Evolutionary conservation across 352 stramenopile genomes (phyloP).

Genomic region (Phytophthora palmivora): DNA sequence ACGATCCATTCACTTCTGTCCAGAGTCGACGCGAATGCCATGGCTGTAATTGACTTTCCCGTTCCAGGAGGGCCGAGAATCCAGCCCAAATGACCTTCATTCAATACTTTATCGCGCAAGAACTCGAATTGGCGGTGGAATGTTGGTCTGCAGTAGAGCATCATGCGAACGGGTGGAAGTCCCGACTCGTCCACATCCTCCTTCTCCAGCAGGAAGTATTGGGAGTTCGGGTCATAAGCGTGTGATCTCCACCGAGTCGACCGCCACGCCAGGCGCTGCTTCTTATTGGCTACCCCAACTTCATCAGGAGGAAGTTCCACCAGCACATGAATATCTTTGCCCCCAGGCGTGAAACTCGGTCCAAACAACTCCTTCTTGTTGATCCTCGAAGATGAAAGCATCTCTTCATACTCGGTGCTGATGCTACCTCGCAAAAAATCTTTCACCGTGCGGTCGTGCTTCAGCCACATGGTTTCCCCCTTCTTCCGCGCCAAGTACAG

Average conservation of each 20-base stretch:
- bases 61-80: slow-evolving; percentile 19
- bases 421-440: too few relatives aligned
- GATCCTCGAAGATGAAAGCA: too few relatives aligned
- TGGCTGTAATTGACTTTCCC: slow-evolving; percentile 23
- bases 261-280: not conserved
- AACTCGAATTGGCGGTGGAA: slow-evolving; percentile 24
- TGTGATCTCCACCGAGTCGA: not conserved
- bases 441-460: too few relatives aligned
- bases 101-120: slow-evolving; percentile 12
- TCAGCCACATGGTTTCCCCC: too few relatives aligned
- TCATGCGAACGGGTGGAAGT: not conserved
- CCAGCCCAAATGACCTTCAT: slow-evolving; percentile 14
- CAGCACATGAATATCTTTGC: slow-evolving; percentile 10
- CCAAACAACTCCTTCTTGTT: too few relatives aligned
- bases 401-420: too few relatives aligned
- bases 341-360: too few relatives aligned
- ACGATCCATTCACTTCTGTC: slow-evolving; percentile 17
- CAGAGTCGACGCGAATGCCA: slow-evolving; percentile 20
- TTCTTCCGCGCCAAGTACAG: too few relatives aligned
- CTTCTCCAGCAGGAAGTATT: slow-evolving; percentile 14
- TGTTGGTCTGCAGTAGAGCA: slow-evolving; percentile 19
- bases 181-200: slow-evolving; percentile 13
- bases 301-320: not conserved
- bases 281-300: not conserved
- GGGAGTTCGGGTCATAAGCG: slow-evolving; percentile 1